Base-by-base conservation (phyloP, 768 basidiomycete species). In the Boletus fagicola region DNA sequence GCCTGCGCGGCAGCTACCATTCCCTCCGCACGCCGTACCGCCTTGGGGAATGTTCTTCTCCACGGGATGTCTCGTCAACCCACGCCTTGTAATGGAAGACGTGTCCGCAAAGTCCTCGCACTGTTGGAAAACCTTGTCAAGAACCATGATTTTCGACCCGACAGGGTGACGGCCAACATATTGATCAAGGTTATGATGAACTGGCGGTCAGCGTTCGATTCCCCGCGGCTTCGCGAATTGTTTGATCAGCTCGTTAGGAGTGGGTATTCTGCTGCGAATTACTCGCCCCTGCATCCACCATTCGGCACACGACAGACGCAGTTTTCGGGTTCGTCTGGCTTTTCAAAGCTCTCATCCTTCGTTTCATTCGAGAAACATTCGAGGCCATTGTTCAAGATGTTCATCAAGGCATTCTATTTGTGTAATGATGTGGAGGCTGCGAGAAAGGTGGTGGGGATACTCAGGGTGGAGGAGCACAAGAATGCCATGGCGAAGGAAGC, bases 91-190 rank as follows among this genome's bases (percentile, higher is more conserved):
- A 78, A 82, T 54, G 76, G 74, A 31, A 77, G 78, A 46, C 71
- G 79, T 13, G 72, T 85, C n/a, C 75, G 78, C 26, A 75, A 74
- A 57, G 61, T 80, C 28, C 53, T 74, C 20, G 67, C 65, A 5
- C 69, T 77, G 31, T 75, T 83, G 52, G 68, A 76, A 36, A 58
- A 73, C 13, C 77, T 91, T 31, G 67, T 74, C 44, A 62, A 70
- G 48, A 65, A 74, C 44, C 76, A 77, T 38, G 77, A 71, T 8
- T 88, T 91, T 65, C 65, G 66, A 12, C 82, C 85, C 10, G 89
- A 93, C 67, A 78, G 85, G 11, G 75, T 87, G 39, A 91, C 91
- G 5, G 73, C 81, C 54, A 92, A 92, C 64, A 81, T 91, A 47
- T 51, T 92, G 44, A 57, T 90, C 58, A 85, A 85, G 66, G 79